Percentiles rank a stretch among this genome's conserved stretches.
Conservation (phyloP, 1,284 basidiomycete genomes). For the Cryptococcus sp. region DNA sequence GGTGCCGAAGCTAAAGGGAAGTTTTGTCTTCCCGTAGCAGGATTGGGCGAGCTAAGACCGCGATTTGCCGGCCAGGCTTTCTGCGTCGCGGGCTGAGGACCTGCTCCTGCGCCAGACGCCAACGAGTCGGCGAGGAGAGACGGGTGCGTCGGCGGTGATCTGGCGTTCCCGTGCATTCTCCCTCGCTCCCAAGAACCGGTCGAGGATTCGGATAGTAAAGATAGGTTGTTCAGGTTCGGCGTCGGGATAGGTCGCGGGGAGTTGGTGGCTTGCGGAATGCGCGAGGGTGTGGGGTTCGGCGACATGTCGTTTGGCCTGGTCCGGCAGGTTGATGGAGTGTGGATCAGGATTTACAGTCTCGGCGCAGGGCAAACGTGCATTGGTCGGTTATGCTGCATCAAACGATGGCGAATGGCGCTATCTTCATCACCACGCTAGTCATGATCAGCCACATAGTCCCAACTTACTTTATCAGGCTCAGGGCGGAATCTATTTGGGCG, state of each 20-base stretch:
- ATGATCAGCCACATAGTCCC: too few species aligned
- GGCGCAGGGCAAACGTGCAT: too few species aligned
- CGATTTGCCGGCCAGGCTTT: not conserved
- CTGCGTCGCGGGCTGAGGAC: not conserved
- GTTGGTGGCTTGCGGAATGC: slow-evolving; percentile 4
- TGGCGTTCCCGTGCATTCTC: slow-evolving; percentile 36
- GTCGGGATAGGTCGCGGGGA: slow-evolving; percentile 23
- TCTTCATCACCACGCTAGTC: too few species aligned
- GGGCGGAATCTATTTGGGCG: too few species aligned
- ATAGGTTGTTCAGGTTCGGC: slow-evolving; percentile 40
- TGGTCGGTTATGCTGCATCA: too few species aligned
- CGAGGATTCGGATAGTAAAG: slow-evolving; percentile 47
- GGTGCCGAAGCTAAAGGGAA: not conserved
- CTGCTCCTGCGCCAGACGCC: slow-evolving; percentile 4
- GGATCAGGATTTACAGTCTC: too few species aligned
- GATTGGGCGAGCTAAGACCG: not conserved
- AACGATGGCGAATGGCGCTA: too few species aligned
- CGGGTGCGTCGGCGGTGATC: slow-evolving; percentile 36
- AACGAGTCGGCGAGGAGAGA: slow-evolving; percentile 22
- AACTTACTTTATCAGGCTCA: slow-evolving; percentile 9
- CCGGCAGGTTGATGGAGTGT: not conserved
- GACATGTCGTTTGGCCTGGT: not conserved
- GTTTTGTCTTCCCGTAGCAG: not conserved
- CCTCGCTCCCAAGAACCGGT: slow-evolving; percentile 53
- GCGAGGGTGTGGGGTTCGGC: not conserved